These are phyloP conservation scores for Cercophora sp. DNA, from an alignment of 495 filamentous ascomycete species.

Conservation along the genomic window DNA sequence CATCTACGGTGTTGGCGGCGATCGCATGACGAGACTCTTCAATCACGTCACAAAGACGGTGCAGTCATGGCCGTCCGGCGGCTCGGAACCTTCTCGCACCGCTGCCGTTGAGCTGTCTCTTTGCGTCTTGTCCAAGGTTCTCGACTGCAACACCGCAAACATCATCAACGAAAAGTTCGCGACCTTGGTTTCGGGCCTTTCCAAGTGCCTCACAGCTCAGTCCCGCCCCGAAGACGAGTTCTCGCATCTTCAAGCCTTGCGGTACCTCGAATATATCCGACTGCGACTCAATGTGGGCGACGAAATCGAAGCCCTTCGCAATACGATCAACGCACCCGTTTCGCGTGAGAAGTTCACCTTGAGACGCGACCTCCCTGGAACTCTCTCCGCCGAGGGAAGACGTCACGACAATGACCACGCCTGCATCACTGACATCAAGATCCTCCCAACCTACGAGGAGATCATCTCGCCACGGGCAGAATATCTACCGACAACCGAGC, in stretches of 20 bases:
- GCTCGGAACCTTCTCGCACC: background rate
- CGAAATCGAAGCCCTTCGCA: slow-evolving; percentile 9
- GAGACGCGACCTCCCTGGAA: slow-evolving; percentile 47
- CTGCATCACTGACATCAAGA: slow-evolving; percentile 55
- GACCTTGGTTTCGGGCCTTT: slow-evolving; percentile 1
- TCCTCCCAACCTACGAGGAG: slow-evolving; percentile 62
- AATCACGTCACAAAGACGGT: slow-evolving; percentile 20
- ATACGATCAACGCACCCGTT: slow-evolving; percentile 1
- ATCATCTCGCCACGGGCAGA: slow-evolving; percentile 51
- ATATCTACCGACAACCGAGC: slow-evolving; percentile 57
- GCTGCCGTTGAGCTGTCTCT: slow-evolving; percentile 23
- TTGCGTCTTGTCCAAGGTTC: slow-evolving; percentile 25
- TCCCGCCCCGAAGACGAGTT: slow-evolving; percentile 20
- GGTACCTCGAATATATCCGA: slow-evolving; percentile 25
- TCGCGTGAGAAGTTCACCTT: slow-evolving; percentile 35
- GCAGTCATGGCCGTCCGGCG: background rate
- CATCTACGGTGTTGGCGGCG: slow-evolving; percentile 26
- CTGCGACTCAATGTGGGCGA: slow-evolving; percentile 26
- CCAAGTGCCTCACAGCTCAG: background rate
- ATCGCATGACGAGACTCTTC: slow-evolving; percentile 27
- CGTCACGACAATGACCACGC: slow-evolving; percentile 67
- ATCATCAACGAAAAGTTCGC: slow-evolving; percentile 28
- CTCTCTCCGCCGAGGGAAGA: slow-evolving; percentile 47
- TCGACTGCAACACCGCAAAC: slow-evolving; percentile 34
- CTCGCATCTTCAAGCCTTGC: slow-evolving; percentile 25